Percentiles rank a stretch among this genome's conserved stretches.
Evolutionary conservation across 768 basidiomycete genomes (phyloP).

Genomic region (Serendipita sp.): DNA sequence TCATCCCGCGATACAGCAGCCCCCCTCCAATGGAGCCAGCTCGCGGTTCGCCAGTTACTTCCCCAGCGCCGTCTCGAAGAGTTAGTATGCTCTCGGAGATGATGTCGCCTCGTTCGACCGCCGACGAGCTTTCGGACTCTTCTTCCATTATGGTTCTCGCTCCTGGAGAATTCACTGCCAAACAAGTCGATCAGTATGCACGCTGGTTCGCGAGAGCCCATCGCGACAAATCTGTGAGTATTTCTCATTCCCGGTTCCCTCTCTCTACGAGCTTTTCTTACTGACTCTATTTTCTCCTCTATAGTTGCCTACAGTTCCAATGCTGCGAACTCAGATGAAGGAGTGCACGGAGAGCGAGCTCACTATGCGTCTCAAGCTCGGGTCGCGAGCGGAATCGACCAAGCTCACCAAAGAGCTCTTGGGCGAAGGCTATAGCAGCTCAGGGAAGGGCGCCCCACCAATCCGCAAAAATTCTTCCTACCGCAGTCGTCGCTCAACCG

Average conservation of each 20-base stretch:
- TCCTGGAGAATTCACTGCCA: not conserved
- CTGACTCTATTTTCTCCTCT: not conserved
- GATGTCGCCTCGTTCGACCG: constrained; percentile 1
- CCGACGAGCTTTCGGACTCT: constrained; percentile 1
- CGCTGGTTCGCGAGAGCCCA: constrained; percentile 3
- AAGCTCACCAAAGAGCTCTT: not conserved
- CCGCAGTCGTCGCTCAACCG: not conserved
- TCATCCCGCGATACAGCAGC: not conserved
- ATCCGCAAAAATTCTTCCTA: not conserved
- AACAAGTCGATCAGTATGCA: constrained; percentile 3
- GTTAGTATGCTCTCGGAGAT: not conserved
- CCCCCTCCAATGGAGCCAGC: not conserved
- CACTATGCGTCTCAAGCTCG: not conserved
- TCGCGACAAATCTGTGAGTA: not conserved
- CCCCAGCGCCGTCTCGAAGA: not conserved
- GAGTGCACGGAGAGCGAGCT: not conserved
- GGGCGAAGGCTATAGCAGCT: not conserved
- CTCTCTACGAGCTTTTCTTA: not conserved
- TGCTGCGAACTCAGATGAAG: not conserved
- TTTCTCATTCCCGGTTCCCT: not conserved
- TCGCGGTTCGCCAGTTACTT: not conserved
- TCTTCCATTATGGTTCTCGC: not conserved
- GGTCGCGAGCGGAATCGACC: not conserved
- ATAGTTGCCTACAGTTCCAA: not conserved
- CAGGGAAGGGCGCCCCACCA: not conserved